Base-by-base conservation (phyloP, 2,329 filamentous ascomycete genomes). In the Bipolaris bicolor region DNA sequence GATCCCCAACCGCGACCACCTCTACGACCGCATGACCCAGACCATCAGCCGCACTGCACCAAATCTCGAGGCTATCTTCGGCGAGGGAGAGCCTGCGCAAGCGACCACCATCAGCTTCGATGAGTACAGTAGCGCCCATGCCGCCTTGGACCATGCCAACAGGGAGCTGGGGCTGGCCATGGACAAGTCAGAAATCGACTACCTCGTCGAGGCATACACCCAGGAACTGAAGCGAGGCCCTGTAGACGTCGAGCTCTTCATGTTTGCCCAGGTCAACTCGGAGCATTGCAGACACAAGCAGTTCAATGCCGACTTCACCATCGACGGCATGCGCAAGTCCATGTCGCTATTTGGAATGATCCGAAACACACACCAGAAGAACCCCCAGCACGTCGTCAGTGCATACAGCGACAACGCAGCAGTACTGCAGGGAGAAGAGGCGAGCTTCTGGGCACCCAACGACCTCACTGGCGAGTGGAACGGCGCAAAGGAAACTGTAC, bases 201-300 rank as follows among this genome's bases (percentile, higher is more conserved):
- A 99, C 72, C 83, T 99, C 37, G 91, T 97, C n/a, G 88, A 92
- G 65, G 88, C 89, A 40, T 95, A 92, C 77, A 86, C 86, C 5
- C 81, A 86, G 36, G 84, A 82, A 55, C 80, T 88, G 16, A 85
- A 86, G 61, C 81, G 88, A 36, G 81, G 85, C 47, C 91, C 91
- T 1, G 89, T 92, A 59, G 95, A 98, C 75, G 91, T 98, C 43
- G 95, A 99, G 79, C 84, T 98, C 20, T 98, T 98, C 83, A 98
- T 98, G 95, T 99, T 98, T 76, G 94, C 94, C 15, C 95, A 99
- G 79, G 94, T 99, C 75, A 98, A 98, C 81, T 98, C 94, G 3
- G 95, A 99, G 82, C 94, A 98, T 78, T 97, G 86, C 72, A 80
- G 86, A 57, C 86, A 89, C 74, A 96, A 97, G 82, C 90, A 96